phyloP scores from a whole-genome alignment of 768 basidiomycete species.

The Lactifluus volemus region DNA sequence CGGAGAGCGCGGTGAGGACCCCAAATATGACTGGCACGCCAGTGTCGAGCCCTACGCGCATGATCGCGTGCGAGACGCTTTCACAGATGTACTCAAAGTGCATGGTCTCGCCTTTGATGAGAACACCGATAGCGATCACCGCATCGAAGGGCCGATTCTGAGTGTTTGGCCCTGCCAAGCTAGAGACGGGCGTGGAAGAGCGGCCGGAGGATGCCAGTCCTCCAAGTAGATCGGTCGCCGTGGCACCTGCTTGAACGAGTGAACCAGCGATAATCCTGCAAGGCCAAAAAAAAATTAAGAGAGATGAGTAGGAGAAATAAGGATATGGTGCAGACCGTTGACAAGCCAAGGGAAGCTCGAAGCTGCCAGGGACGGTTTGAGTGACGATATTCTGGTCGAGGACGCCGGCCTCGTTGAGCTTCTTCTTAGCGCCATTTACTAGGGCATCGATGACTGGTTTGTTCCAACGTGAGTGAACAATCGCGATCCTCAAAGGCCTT shows the following conservation, averaged over 20 bases:
- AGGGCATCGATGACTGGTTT: constrained; percentile 77
- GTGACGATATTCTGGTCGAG: constrained; percentile 84
- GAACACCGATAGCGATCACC: constrained; percentile 93
- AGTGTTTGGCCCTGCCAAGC: constrained; percentile 26
- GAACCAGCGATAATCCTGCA: constrained; percentile 82
- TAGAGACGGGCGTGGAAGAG: constrained; percentile 44
- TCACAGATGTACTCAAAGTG: constrained; percentile 99
- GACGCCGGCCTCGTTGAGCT: constrained; percentile 80
- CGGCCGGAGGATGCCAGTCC: constrained; percentile 43
- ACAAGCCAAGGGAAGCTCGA: constrained; percentile 82
- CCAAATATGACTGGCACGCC: constrained; percentile 96
- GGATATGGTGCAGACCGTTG: constrained; percentile 50
- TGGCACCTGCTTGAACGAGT: constrained; percentile 68
- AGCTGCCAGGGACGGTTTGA: constrained; percentile 91
- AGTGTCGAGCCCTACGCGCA: constrained; percentile 90
- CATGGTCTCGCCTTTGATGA: constrained; percentile 98
- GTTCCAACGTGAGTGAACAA: constrained; percentile 98
- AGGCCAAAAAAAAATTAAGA: background rate
- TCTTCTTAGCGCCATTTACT: constrained; percentile 66
- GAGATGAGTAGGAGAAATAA: background rate
- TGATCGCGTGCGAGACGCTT: constrained; percentile 85
- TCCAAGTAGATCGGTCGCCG: constrained; percentile 72
- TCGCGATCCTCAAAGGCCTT: constrained; percentile 72
- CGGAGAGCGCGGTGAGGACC: constrained; percentile 84
- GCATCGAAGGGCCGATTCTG: constrained; percentile 77